A percentile compares a stretch with the other conserved stretches of the same genome.
Evolutionary conservation across 1,284 basidiomycete genomes (phyloP).

Genomic region (Ganoderma sp.): DNA sequence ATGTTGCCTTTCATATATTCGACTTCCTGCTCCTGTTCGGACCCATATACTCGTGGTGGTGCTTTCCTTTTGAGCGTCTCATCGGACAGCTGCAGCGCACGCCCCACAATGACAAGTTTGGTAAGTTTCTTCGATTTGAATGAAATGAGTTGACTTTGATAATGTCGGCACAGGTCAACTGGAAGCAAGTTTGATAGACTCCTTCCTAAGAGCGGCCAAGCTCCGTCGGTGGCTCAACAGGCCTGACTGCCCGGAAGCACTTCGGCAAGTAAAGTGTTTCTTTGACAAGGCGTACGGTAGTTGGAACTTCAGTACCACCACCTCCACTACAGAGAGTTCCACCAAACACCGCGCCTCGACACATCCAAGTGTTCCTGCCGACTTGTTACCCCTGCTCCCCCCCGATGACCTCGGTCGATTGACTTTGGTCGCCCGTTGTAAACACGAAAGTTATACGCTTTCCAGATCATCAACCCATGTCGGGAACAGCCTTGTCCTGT

Average conservation of each 20-base stretch:
- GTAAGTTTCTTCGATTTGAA: background rate
- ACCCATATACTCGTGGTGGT: constrained; percentile 45
- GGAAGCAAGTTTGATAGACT: constrained; percentile 13
- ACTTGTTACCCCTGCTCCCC: background rate
- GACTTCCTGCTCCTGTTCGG: constrained; percentile 44
- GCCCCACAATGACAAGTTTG: constrained; percentile 17
- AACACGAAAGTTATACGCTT: background rate
- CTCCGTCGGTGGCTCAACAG: constrained; percentile 13
- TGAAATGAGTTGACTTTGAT: background rate
- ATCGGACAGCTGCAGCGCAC: constrained; percentile 35
- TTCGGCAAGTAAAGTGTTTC: constrained; percentile 7
- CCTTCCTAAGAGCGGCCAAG: too few species aligned
- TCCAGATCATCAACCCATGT: constrained; percentile 10
- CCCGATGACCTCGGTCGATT: background rate
- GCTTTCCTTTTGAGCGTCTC: constrained; percentile 44
- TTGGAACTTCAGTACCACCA: background rate
- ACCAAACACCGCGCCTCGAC: background rate
- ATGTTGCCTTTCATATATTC: constrained; percentile 42
- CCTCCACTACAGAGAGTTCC: background rate
- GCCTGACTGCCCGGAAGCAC: constrained; percentile 9
- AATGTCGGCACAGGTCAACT: constrained; percentile 7
- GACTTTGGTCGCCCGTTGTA: background rate
- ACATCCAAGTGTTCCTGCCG: background rate
- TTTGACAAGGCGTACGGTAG: background rate
- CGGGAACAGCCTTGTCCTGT: constrained; percentile 17